Conservation (phyloP, 345 rosid genomes). For the Citrus trifoliata region DNA sequence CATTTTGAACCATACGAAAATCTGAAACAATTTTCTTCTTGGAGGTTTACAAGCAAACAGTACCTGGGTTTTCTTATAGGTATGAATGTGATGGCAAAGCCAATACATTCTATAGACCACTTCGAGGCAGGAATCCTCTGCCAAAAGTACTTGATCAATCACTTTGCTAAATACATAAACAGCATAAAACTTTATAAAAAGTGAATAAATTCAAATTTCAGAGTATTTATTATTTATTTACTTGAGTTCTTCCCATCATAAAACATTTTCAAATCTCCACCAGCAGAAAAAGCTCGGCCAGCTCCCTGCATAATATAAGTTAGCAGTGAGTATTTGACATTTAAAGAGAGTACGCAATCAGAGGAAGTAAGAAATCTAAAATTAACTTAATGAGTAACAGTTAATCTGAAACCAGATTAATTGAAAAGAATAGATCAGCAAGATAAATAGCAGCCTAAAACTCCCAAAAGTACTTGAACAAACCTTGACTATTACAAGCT, state of each 20-base stretch:
- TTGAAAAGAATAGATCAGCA: background rate
- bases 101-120: constrained; percentile 95
- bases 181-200: background rate
- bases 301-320: constrained; percentile 52
- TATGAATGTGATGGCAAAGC: constrained; percentile 90
- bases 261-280: constrained; percentile 92
- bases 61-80: constrained; percentile 83
- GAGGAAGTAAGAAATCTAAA: background rate
- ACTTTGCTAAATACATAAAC: background rate
- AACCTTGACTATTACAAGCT: constrained; percentile 79
- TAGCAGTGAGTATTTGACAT: background rate
- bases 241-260: constrained; percentile 77
- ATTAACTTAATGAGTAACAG: background rate
- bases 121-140: constrained; percentile 90
- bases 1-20: background rate
- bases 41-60: background rate
- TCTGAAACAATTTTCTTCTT: background rate
- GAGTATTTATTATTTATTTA: constrained; percentile 24
- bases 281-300: constrained; percentile 94
- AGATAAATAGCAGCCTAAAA: background rate
- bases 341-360: background rate
- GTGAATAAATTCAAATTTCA: background rate
- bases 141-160: constrained; percentile 12
- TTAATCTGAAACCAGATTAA: background rate
- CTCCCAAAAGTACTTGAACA: background rate